phyloP scores from a whole-genome alignment of 805 yeast species.

The Limtongozyma cylindracea region DNA sequence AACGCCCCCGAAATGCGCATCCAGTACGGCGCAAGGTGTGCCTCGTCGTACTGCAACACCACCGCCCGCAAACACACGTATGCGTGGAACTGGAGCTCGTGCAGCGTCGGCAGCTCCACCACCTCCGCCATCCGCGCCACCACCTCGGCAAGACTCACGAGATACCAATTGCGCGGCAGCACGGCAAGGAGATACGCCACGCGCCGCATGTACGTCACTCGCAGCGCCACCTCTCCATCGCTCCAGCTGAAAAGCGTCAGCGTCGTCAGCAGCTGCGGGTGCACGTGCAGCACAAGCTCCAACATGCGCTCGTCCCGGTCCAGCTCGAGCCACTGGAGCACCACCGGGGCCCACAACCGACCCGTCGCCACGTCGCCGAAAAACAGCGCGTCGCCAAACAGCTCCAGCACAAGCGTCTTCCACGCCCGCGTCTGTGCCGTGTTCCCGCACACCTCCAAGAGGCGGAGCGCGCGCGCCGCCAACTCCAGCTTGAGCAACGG shows the following conservation, averaged over 20 bases:
- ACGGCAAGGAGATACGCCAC: slow-evolving; percentile 37
- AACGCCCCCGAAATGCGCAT: slow-evolving; percentile 32
- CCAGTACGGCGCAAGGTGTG: slow-evolving; percentile 51
- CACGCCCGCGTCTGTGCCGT: slow-evolving; percentile 22
- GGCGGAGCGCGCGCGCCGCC: slow-evolving; percentile 13
- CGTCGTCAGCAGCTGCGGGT: slow-evolving; percentile 15
- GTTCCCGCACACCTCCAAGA: slow-evolving; percentile 15
- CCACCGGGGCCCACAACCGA: slow-evolving; percentile 27
- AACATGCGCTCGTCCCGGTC: slow-evolving; percentile 32
- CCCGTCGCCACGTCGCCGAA: slow-evolving; percentile 19
- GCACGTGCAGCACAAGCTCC: slow-evolving; percentile 17
- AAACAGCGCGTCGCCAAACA: slow-evolving; percentile 33
- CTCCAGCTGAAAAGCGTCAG: slow-evolving; percentile 51
- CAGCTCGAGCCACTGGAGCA: too few species aligned
- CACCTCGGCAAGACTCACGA: slow-evolving; percentile 22
- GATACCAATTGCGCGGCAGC: slow-evolving; percentile 29
- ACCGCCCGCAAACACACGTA: slow-evolving; percentile 43
- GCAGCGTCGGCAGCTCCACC: slow-evolving; percentile 7
- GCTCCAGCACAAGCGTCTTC: slow-evolving; percentile 38
- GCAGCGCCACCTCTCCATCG: slow-evolving; percentile 32
- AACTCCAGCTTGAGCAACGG: slow-evolving; percentile 25
- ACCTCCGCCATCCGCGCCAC: slow-evolving; percentile 11
- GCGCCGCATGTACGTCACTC: slow-evolving; percentile 28
- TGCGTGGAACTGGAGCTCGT: slow-evolving; percentile 19
- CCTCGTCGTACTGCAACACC: slow-evolving; percentile 30